Evolutionary conservation across 192 early-diverging fungal species (phyloP).

Genomic region (Entomortierella lignicola): DNA sequence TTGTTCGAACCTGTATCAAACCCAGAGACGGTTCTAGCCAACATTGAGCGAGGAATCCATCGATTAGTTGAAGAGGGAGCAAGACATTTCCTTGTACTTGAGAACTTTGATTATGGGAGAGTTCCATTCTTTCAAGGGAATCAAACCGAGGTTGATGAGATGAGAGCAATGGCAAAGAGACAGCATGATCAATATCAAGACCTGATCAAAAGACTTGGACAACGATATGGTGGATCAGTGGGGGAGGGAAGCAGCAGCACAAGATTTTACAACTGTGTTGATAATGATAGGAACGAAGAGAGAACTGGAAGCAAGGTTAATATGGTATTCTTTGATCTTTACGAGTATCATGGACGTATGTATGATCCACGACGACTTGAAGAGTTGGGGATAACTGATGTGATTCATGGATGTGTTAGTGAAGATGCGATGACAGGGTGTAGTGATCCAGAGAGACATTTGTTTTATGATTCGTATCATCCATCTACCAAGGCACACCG

Average conservation of each 20-base stretch:
- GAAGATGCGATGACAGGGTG: conserved; percentile 11
- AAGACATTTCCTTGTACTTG: conserved; percentile 26
- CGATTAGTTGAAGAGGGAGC: conserved; percentile 24
- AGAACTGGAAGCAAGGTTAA: not conserved
- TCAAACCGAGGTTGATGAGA: conserved; percentile 13
- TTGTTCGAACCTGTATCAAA: conserved; percentile 17
- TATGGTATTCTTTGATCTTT: conserved; percentile 42
- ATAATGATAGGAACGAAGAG: not conserved
- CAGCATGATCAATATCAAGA: conserved; percentile 31
- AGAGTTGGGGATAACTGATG: conserved; percentile 26
- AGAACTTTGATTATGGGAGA: conserved; percentile 24
- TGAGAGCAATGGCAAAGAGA: conserved; percentile 9
- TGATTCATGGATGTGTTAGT: conserved; percentile 29
- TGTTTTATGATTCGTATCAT: conserved; percentile 37
- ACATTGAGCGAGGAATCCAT: conserved; percentile 24
- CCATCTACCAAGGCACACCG: conserved; percentile 33
- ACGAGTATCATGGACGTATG: not conserved
- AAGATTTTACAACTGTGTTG: conserved; percentile 5
- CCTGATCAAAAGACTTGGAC: conserved; percentile 3
- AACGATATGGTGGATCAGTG: conserved; percentile 9
- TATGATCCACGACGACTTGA: not conserved
- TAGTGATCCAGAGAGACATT: conserved; percentile 8
- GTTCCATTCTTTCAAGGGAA: conserved; percentile 29
- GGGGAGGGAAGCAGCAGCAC: not conserved
- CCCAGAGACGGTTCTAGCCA: conserved; percentile 11